Evolutionary conservation across 306 rosid genomes (phyloP).

Genomic region (Fagus crenata): DNA sequence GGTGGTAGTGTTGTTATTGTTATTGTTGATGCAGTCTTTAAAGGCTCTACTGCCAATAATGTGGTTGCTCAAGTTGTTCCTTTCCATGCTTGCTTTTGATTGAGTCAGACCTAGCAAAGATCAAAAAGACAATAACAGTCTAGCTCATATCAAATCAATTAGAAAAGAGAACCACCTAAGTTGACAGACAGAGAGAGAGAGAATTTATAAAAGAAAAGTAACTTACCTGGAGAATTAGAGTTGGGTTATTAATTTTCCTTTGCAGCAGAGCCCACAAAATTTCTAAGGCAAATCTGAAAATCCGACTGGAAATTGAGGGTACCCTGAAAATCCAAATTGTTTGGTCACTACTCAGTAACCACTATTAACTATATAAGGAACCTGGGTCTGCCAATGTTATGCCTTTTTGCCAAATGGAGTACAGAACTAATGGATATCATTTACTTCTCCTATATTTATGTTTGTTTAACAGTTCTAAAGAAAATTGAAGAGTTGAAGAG

Average conservation of each 20-base stretch:
- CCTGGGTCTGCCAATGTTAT: conserved; percentile 55
- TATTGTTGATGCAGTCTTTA: conserved; percentile 26
- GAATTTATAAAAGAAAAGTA: not conserved
- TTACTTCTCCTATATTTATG: conserved; percentile 36
- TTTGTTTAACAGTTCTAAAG: conserved; percentile 15
- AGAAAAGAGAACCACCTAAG: conserved; percentile 19
- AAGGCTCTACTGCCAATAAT: conserved; percentile 6
- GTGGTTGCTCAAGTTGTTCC: conserved; percentile 33
- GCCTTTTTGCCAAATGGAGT: conserved; percentile 67
- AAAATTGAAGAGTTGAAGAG: not conserved
- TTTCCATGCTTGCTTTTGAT: conserved; percentile 42
- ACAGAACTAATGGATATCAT: conserved; percentile 40
- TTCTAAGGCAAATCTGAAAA: conserved; percentile 42
- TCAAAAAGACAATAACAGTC: conserved; percentile 38
- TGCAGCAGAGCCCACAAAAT: conserved; percentile 30
- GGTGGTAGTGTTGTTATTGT: not conserved
- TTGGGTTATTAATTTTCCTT: conserved; percentile 16
- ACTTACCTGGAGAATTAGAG: conserved; percentile 36
- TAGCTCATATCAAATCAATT: conserved; percentile 31
- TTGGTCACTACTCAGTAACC: conserved; percentile 53
- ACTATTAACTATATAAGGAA: conserved; percentile 54
- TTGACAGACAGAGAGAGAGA: not conserved
- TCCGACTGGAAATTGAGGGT: conserved; percentile 41
- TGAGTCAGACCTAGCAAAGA: conserved; percentile 24
- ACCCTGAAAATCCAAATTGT: conserved; percentile 38